Evolutionary conservation across 768 basidiomycete genomes (phyloP).

Genomic region (Coprinopsis sp.): DNA sequence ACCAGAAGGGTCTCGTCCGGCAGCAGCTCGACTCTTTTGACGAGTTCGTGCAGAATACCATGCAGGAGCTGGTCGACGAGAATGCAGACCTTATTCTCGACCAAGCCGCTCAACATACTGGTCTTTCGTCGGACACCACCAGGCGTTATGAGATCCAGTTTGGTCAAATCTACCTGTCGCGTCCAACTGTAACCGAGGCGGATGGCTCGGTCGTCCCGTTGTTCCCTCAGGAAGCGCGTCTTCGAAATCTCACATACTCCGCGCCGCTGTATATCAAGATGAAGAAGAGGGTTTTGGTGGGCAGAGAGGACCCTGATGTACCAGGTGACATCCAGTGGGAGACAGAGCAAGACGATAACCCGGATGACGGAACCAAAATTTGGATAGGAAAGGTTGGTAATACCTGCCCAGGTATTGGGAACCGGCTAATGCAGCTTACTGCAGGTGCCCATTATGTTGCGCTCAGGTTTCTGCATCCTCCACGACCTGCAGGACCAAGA

Average conservation of each 20-base stretch:
- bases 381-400: slow-evolving; percentile 87
- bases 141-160: slow-evolving; percentile 97
- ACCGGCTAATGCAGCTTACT: slow-evolving; percentile 5
- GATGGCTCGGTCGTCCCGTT: slow-evolving; percentile 92
- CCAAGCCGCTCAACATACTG: slow-evolving; percentile 94
- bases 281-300: slow-evolving; percentile 77
- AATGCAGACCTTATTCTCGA: slow-evolving; percentile 93
- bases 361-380: slow-evolving; percentile 73
- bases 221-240: slow-evolving; percentile 93
- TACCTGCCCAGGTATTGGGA: neutral
- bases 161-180: slow-evolving; percentile 94
- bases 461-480: slow-evolving; percentile 92
- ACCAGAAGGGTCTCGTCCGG: slow-evolving; percentile 93
- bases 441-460: slow-evolving; percentile 96
- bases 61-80: slow-evolving; percentile 99
- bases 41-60: slow-evolving; percentile 98
- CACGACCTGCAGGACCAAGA: slow-evolving; percentile 73
- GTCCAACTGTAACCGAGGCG: slow-evolving; percentile 91
- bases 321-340: slow-evolving; percentile 81
- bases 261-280: slow-evolving; percentile 95
- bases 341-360: slow-evolving; percentile 57
- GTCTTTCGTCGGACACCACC: slow-evolving; percentile 72
- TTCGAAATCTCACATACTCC: slow-evolving; percentile 94
- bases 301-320: slow-evolving; percentile 73
- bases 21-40: slow-evolving; percentile 98